phyloP scores from a whole-genome alignment of 2,329 filamentous ascomycete genomes.

The Aspergillus fumigatiaffinis region DNA sequence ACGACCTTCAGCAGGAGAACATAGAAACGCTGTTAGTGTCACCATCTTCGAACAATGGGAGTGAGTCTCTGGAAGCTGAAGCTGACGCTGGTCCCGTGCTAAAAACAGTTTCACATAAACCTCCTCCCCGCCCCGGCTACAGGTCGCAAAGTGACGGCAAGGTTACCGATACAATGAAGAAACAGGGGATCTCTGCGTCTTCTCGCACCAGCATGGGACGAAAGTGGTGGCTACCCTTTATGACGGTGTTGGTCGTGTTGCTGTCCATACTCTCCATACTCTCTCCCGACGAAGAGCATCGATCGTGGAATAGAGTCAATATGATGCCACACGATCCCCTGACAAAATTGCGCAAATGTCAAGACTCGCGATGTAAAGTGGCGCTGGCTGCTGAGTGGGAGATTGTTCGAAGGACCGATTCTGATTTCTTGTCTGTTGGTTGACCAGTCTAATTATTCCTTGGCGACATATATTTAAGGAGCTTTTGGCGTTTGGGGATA shows the following conservation, averaged over 20 bases:
- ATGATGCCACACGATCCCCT: neutral
- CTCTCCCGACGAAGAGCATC: neutral
- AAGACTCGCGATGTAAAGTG: neutral
- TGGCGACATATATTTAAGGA: neutral
- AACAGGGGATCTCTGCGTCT: too few species aligned
- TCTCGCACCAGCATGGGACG: neutral
- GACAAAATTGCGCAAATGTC: neutral
- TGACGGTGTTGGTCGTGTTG: neutral
- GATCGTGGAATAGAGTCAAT: neutral
- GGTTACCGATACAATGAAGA: too few species aligned
- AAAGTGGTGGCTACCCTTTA: neutral
- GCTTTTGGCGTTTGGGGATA: neutral
- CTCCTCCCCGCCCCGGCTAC: neutral
- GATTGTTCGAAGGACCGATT: neutral
- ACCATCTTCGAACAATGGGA: neutral
- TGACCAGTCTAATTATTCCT: neutral
- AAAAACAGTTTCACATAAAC: neutral
- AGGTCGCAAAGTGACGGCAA: too few species aligned
- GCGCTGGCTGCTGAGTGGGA: neutral
- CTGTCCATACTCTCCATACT: neutral
- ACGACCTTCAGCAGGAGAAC: neutral
- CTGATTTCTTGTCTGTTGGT: neutral
- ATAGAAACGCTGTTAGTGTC: neutral
- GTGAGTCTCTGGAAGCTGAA: neutral
- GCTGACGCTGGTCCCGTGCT: neutral